phyloP scores from a whole-genome alignment of 2,329 filamentous ascomycete genomes.

The Phialemonium atrogriseum region DNA sequence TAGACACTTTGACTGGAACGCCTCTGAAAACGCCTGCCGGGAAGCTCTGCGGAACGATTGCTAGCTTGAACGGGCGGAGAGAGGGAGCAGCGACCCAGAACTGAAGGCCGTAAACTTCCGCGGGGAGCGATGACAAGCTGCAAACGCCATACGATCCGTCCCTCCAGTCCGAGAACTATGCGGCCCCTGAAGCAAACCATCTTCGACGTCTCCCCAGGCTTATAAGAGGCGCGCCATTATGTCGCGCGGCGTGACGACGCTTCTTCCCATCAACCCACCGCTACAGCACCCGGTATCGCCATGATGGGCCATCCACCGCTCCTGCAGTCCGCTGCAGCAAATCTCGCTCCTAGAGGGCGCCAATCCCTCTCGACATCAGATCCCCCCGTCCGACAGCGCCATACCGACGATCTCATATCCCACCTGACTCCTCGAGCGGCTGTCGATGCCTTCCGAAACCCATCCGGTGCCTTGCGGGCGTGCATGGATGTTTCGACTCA shows the following conservation, averaged over 20 bases:
- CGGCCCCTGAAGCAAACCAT: constrained; percentile 8
- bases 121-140: too few relatives aligned
- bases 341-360: constrained; percentile 28
- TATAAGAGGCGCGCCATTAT: constrained; percentile 14
- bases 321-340: constrained; percentile 24
- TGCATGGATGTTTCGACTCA: constrained; percentile 57
- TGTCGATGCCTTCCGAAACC: constrained; percentile 49
- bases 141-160: too few relatives aligned
- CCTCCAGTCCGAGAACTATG: constrained; percentile 10
- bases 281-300: constrained; percentile 1
- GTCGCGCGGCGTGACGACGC: constrained; percentile 7
- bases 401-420: constrained; percentile 50
- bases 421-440: constrained; percentile 53
- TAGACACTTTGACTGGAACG: too few relatives aligned
- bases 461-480: constrained; percentile 41
- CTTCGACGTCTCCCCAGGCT: constrained; percentile 12
- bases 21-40: too few relatives aligned
- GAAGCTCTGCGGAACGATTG: too few relatives aligned
- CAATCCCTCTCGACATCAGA: constrained; percentile 28
- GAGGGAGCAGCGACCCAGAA: too few relatives aligned
- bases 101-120: too few relatives aligned
- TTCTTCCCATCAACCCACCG: constrained; percentile 1
- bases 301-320: constrained; percentile 27
- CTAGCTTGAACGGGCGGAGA: too few relatives aligned
- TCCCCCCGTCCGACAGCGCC: constrained; percentile 38